phyloP scores from a whole-genome alignment of 2,329 filamentous ascomycete species.

The Orbilia brochopaga region DNA sequence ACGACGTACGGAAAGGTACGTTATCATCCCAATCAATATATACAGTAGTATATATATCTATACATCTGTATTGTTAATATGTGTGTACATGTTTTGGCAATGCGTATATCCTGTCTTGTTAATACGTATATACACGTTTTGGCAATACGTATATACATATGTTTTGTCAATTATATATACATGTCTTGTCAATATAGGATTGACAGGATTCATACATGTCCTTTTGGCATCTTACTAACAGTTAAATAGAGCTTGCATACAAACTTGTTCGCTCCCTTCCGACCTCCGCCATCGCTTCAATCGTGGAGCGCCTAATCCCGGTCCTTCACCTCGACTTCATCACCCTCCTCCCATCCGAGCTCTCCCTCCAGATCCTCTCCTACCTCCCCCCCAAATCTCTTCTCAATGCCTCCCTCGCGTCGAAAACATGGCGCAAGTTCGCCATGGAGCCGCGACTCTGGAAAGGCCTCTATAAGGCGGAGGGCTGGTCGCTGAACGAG shows the following conservation, averaged over 20 bases:
- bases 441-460: constrained; percentile 84
- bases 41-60: too few relatives aligned
- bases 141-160: too few relatives aligned
- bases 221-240: too few relatives aligned
- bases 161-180: too few relatives aligned
- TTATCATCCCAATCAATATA: constrained; percentile 6
- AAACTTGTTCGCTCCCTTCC: constrained; percentile 77
- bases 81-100: too few relatives aligned
- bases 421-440: constrained; percentile 79
- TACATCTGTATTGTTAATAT: too few relatives aligned
- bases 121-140: too few relatives aligned
- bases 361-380: constrained; percentile 85
- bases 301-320: constrained; percentile 79
- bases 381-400: constrained; percentile 83
- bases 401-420: constrained; percentile 77
- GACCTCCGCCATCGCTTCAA: constrained; percentile 77
- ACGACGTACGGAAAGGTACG: constrained; percentile 65
- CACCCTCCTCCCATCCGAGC: constrained; percentile 81
- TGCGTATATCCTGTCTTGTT: too few relatives aligned
- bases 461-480: constrained; percentile 79
- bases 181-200: too few relatives aligned
- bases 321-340: constrained; percentile 93
- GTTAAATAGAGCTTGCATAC: constrained; percentile 80
- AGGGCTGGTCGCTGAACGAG: constrained; percentile 80
- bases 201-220: neutral